Evolutionary conservation across 1,139 yeast species (phyloP), one percentile per base, ranked within the genome.

Genomic region (Protomyces gravidus): DNA sequence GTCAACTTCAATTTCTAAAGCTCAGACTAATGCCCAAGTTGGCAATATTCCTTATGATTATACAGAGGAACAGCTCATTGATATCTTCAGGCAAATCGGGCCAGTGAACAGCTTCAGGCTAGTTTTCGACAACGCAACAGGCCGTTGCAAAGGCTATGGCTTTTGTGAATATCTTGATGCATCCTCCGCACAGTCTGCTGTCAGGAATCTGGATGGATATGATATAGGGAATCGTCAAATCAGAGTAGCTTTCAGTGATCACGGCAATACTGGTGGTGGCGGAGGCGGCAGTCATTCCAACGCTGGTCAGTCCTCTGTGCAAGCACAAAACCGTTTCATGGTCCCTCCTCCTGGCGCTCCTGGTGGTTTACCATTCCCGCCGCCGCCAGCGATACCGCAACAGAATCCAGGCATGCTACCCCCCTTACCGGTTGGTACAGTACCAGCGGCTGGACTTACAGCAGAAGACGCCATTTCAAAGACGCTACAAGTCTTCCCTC

Each of bases 151-250:
- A 71, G 97, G 97, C 0, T 88, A 82, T 71, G 97, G 96, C 2
- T 87, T 86, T 67, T 85, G 90, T 21, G 90, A 86, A 66, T 90
- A 45, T 15, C 40, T 61, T 59, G 67, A 80, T 65, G 67, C 75
- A 19, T 96, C 87, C 66, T 86, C 96, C 0, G 96, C 97, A 1
- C 84, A 88, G 1, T 84, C 94, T 15, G 97, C 97, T 0, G 95
- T 89, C 19, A 76, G 97, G 62, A 92, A 90, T 72, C 75, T 90
- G 66, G 87, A 88, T 71, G 86, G 88, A 65, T 85, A 85, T 73
- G 78, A 81, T 30, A 80, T 90, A 52, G 96, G 96, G 0, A 81
- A 82, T 61, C 75, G 96, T 63, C 76, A 75, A 50, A 73, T 90
- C 56, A 82, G 85, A 65, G 94, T 96, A 66, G 86, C 88, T 25